Evolutionary conservation across 2,329 filamentous ascomycete genomes (phyloP).

Genomic region (Zymoseptoria tritici): DNA sequence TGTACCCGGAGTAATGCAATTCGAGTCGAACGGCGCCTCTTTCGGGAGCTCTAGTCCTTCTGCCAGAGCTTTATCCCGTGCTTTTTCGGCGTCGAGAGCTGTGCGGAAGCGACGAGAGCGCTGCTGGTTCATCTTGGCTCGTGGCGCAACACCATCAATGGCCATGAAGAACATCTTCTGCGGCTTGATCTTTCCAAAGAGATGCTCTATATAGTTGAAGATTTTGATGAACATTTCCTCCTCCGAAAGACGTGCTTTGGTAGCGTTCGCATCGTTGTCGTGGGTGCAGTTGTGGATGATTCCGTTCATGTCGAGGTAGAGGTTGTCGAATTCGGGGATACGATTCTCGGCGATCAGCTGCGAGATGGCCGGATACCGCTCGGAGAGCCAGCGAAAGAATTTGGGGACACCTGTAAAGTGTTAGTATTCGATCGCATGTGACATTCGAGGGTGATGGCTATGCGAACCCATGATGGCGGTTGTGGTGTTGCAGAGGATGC

Average conservation of each 20-base stretch:
- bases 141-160: conserved; percentile 92
- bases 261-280: conserved; percentile 87
- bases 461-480: conserved; percentile 29
- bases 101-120: conserved; percentile 91
- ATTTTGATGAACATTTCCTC: conserved; percentile 99
- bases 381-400: conserved; percentile 98
- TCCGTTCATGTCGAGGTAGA: conserved; percentile 98
- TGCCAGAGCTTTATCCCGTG: conserved; percentile 81
- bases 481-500: conserved; percentile 24
- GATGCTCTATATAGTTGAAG: conserved; percentile 98
- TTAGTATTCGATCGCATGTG: conserved; percentile 16
- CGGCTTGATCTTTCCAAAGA: conserved; percentile 98
- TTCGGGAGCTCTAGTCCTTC: conserved; percentile 91
- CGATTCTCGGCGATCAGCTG: conserved; percentile 97
- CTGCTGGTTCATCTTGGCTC: conserved; percentile 99
- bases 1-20: conserved; percentile 96
- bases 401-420: conserved; percentile 66
- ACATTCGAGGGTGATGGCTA: neutral
- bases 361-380: conserved; percentile 96
- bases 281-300: conserved; percentile 99
- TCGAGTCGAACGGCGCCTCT: conserved; percentile 95
- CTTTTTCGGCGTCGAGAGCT: conserved; percentile 80
- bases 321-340: conserved; percentile 96
- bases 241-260: conserved; percentile 86
- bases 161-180: conserved; percentile 99